These are phyloP conservation scores for Dryas integrifolia DNA, from an alignment of 331 rosid species.

Conservation along the genomic window DNA sequence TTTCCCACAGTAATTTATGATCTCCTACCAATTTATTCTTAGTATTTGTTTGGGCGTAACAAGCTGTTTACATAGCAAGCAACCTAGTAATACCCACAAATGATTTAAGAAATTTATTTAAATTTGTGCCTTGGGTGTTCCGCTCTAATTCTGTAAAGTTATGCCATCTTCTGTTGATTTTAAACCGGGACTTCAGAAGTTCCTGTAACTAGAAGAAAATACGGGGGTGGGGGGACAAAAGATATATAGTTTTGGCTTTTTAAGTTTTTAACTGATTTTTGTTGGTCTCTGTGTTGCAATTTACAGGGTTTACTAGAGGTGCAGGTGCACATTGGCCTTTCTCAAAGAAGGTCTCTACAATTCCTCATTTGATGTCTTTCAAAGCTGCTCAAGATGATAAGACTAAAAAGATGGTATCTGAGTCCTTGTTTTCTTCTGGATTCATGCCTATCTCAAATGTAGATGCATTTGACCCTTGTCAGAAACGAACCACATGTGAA, in stretches of 20 bases:
- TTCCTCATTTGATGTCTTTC: conserved; percentile 66
- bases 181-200: neutral
- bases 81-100: neutral
- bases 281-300: conserved; percentile 23
- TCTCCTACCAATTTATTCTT: neutral
- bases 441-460: conserved; percentile 32
- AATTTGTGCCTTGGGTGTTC: neutral
- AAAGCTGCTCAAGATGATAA: conserved; percentile 56
- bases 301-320: conserved; percentile 43
- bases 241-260: neutral
- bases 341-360: conserved; percentile 52
- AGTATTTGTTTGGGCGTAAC: neutral
- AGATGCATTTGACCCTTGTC: conserved; percentile 37
- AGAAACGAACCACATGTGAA: conserved; percentile 38
- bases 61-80: neutral
- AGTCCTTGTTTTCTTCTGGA: conserved; percentile 37
- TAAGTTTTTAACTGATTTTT: conserved; percentile 7
- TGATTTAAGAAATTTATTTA: neutral
- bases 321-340: conserved; percentile 57
- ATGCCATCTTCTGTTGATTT: neutral
- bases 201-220: neutral
- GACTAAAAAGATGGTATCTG: conserved; percentile 37
- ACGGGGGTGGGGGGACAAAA: no score
- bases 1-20: neutral
- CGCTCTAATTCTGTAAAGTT: neutral